Percentiles rank a stretch among this genome's conserved stretches.
Conservation (phyloP, 768 basidiomycete species). For the Phlebiopsis gigantea region DNA sequence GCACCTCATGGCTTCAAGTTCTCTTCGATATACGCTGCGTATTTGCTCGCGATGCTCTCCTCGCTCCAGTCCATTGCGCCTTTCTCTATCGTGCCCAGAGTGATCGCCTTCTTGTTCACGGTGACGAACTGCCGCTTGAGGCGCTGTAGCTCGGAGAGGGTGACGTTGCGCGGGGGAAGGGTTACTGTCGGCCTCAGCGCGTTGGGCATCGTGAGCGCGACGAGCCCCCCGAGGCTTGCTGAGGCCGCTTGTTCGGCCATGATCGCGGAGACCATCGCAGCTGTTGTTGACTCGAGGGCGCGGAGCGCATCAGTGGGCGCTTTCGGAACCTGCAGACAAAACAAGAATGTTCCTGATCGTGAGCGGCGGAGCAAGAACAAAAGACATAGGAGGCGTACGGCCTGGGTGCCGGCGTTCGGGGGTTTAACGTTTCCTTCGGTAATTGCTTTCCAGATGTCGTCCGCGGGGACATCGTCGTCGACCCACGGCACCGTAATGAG, state of each 20-base stretch:
- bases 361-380: background rate
- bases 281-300: slow-evolving; percentile 74
- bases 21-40: slow-evolving; percentile 68
- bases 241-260: slow-evolving; percentile 56
- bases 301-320: slow-evolving; percentile 88
- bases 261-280: slow-evolving; percentile 65
- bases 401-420: slow-evolving; percentile 78
- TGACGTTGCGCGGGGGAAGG: slow-evolving; percentile 67
- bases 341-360: too few species aligned
- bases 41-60: slow-evolving; percentile 62
- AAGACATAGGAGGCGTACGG: slow-evolving; percentile 39
- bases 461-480: slow-evolving; percentile 58
- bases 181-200: slow-evolving; percentile 41
- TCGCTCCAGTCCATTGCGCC: slow-evolving; percentile 76
- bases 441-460: slow-evolving; percentile 76
- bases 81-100: slow-evolving; percentile 73
- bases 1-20: slow-evolving; percentile 46
- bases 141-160: slow-evolving; percentile 84
- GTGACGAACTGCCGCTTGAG: slow-evolving; percentile 89
- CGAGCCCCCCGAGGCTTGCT: slow-evolving; percentile 42
- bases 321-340: slow-evolving; percentile 53
- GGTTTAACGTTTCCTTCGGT: slow-evolving; percentile 79
- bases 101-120: slow-evolving; percentile 85
- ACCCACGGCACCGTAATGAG: slow-evolving; percentile 80
- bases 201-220: slow-evolving; percentile 41